A percentile compares a stretch with the other conserved stretches of the same genome.
phyloP scores from a whole-genome alignment of 495 filamentous ascomycete species.

The Xylaria longipes region DNA sequence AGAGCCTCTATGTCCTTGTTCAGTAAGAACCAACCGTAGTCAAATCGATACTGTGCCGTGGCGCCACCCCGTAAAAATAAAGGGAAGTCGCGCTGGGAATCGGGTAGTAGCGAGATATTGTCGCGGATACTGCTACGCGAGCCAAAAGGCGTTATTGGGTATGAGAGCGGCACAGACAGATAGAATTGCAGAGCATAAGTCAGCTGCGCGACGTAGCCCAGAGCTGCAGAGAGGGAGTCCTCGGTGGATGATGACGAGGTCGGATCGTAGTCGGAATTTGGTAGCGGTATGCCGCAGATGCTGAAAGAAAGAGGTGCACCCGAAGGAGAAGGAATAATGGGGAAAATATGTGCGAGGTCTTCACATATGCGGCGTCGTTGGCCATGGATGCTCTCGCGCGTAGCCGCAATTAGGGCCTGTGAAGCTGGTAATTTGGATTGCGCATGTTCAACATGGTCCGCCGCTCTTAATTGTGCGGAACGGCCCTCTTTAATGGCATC shows the following conservation, averaged over 20 bases:
- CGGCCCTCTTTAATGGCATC: conserved; percentile 70
- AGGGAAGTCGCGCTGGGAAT: conserved; percentile 73
- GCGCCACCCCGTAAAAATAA: conserved; percentile 73
- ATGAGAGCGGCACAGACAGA: conserved; percentile 77
- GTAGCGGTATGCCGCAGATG: conserved; percentile 75
- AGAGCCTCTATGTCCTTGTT: conserved; percentile 94
- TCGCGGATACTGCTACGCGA: conserved; percentile 82
- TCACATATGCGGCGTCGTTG: conserved; percentile 88
- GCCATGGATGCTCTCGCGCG: conserved; percentile 68
- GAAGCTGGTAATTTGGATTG: conserved; percentile 65
- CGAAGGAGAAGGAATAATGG: conserved; percentile 69
- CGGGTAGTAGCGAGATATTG: conserved; percentile 71
- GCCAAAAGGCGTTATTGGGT: conserved; percentile 73
- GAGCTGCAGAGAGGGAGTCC: conserved; percentile 75
- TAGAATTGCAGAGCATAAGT: conserved; percentile 82
- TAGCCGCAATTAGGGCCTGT: conserved; percentile 58
- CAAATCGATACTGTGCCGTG: conserved; percentile 82
- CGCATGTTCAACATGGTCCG: conserved; percentile 60
- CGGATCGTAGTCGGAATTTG: conserved; percentile 74
- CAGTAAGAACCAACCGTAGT: conserved; percentile 92
- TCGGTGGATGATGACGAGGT: conserved; percentile 57
- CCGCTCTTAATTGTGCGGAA: conserved; percentile 61
- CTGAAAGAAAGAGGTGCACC: conserved; percentile 71
- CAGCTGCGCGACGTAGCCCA: conserved; percentile 82
- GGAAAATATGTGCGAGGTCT: conserved; percentile 78